phyloP scores from a whole-genome alignment of 2,329 filamentous ascomycete species.

The Tolypocladium nubicola region DNA sequence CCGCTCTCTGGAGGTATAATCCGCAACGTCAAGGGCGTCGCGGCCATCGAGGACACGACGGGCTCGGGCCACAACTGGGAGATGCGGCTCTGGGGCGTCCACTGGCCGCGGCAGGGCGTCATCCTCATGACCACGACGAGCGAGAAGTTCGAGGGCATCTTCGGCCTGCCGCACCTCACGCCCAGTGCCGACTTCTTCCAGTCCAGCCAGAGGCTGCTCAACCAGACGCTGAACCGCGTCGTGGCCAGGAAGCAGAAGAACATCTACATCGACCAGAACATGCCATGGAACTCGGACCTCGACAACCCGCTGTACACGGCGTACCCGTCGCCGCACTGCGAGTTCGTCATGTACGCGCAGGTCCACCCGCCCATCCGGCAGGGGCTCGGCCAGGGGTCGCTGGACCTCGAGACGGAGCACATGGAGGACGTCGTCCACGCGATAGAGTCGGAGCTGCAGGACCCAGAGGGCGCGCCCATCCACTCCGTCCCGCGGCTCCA shows the following conservation, averaged over 20 bases:
- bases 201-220: slow-evolving; percentile 54
- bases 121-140: slow-evolving; percentile 81
- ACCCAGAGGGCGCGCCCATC: slow-evolving; percentile 48
- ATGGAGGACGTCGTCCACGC: slow-evolving; percentile 33
- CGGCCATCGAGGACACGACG: slow-evolving; percentile 63
- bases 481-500: slow-evolving; percentile 43
- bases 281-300: slow-evolving; percentile 68
- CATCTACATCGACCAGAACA: slow-evolving; percentile 42
- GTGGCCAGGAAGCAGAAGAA: slow-evolving; percentile 54
- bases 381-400: slow-evolving; percentile 20
- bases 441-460: slow-evolving; percentile 53
- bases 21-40: slow-evolving; percentile 57
- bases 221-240: slow-evolving; percentile 57
- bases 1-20: slow-evolving; percentile 40
- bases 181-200: slow-evolving; percentile 46
- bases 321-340: slow-evolving; percentile 64
- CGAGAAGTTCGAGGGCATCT: slow-evolving; percentile 88
- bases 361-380: slow-evolving; percentile 45
- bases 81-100: slow-evolving; percentile 70
- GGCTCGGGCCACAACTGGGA: slow-evolving; percentile 63
- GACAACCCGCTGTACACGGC: slow-evolving; percentile 49
- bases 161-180: slow-evolving; percentile 75
- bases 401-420: slow-evolving; percentile 19
- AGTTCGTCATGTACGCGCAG: slow-evolving; percentile 81
- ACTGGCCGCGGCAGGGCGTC: slow-evolving; percentile 72